phyloP scores from a whole-genome alignment of 192 early-diverging fungal species.

The Phycomyces nitens region DNA sequence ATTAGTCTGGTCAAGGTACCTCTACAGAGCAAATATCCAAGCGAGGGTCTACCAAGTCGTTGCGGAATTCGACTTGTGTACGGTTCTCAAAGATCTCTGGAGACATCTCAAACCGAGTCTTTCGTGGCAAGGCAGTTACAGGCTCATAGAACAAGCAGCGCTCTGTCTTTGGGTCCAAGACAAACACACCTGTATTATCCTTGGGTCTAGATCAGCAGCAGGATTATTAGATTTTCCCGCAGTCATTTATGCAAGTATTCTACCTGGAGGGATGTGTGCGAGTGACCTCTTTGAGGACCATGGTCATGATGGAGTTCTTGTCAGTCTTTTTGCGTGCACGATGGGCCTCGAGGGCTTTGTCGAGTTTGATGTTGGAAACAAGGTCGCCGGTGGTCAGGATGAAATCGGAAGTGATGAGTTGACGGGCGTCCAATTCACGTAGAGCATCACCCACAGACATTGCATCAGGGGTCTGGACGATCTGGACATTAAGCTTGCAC shows the following conservation, averaged over 20 bases:
- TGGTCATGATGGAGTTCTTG: conserved; percentile 90
- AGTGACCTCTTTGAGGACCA: conserved; percentile 79
- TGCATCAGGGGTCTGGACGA: conserved; percentile 70
- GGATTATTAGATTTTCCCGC: no score
- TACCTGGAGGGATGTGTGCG: conserved; percentile 45
- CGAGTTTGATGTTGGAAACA: conserved; percentile 85
- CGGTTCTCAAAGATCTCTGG: conserved; percentile 60
- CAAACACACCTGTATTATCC: conserved; percentile 77
- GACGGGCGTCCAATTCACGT: conserved; percentile 80
- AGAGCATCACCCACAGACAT: conserved; percentile 89
- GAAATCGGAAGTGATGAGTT: conserved; percentile 83
- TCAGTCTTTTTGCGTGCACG: conserved; percentile 65
- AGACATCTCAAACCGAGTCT: conserved; percentile 52
- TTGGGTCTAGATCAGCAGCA: conserved; percentile 37
- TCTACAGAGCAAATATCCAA: conserved; percentile 93
- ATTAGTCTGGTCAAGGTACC: conserved; percentile 29
- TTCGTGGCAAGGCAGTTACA: conserved; percentile 55
- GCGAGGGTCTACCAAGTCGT: conserved; percentile 90
- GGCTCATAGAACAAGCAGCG: conserved; percentile 82
- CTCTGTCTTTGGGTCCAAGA: conserved; percentile 71
- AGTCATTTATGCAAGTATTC: no score
- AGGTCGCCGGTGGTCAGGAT: conserved; percentile 89
- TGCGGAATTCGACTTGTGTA: conserved; percentile 75
- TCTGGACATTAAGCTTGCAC: conserved; percentile 64
- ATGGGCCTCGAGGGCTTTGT: conserved; percentile 76